phyloP scores from a whole-genome alignment of 2,329 filamentous ascomycete species.

The Exophiala sp. region DNA sequence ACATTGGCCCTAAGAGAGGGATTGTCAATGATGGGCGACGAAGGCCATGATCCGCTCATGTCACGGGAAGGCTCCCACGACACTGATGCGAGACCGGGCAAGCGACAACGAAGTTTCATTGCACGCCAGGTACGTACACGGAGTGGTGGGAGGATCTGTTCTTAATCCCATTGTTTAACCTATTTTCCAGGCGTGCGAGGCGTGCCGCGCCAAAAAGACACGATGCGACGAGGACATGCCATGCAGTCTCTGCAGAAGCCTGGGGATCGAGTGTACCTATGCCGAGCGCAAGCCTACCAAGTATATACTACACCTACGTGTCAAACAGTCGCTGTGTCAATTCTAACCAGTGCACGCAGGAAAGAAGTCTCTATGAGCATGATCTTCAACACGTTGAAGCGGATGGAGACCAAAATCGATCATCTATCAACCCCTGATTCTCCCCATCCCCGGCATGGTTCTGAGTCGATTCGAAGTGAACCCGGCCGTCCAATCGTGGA shows the following conservation, averaged over 20 bases:
- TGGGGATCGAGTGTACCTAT: slow-evolving; percentile 48
- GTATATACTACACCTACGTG: slow-evolving; percentile 31
- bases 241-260: slow-evolving; percentile 48
- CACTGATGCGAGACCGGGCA: slow-evolving; percentile 14
- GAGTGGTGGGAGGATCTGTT: not conserved
- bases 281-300: slow-evolving; percentile 50
- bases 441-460: slow-evolving; percentile 27
- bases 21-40: slow-evolving; percentile 8
- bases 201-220: slow-evolving; percentile 50
- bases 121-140: slow-evolving; percentile 14
- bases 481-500: slow-evolving; percentile 18
- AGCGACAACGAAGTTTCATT: slow-evolving; percentile 22
- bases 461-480: slow-evolving; percentile 9
- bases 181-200: slow-evolving; percentile 46
- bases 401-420: slow-evolving; percentile 50
- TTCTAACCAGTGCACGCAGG: slow-evolving; percentile 23
- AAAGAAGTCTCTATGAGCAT: slow-evolving; percentile 51
- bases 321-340: not conserved
- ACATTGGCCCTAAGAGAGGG: not conserved
- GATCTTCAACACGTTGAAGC: slow-evolving; percentile 50
- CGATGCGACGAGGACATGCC: slow-evolving; percentile 52
- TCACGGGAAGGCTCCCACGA: not conserved
- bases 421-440: slow-evolving; percentile 39
- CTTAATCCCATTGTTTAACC: not conserved
- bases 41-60: slow-evolving; percentile 3